These are phyloP conservation scores for Carex arenaria DNA, from an alignment of 202 grass and related monocot species.

Conservation along the genomic window DNA sequence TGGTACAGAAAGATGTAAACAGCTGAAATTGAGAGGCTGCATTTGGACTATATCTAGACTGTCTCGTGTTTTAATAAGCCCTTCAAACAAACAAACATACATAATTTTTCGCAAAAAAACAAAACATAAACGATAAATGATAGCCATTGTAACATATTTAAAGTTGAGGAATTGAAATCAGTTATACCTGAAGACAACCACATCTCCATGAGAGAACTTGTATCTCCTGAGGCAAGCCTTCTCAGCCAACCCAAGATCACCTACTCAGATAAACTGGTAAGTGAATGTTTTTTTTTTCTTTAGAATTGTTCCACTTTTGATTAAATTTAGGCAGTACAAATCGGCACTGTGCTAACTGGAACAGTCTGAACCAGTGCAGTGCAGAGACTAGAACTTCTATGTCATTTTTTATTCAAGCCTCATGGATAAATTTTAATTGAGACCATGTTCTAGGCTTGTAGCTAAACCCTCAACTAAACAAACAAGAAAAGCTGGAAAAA, in stretches of 20 bases:
- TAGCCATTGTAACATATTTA: background rate
- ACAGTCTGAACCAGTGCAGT: background rate
- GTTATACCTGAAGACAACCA: slow-evolving; percentile 52
- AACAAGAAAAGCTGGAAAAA: background rate
- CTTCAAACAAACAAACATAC: background rate
- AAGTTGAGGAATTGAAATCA: background rate
- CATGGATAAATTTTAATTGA: background rate
- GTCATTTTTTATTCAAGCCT: background rate
- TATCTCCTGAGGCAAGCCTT: slow-evolving; percentile 41
- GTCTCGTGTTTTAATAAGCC: background rate
- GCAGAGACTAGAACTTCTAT: background rate
- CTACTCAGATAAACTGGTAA: slow-evolving; percentile 11
- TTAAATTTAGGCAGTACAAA: background rate
- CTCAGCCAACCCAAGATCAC: slow-evolving; percentile 30
- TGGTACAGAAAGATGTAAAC: background rate
- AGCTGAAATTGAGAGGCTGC: background rate
- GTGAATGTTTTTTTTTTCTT: background rate
- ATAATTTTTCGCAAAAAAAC: background rate
- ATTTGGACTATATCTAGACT: background rate
- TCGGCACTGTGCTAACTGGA: background rate
- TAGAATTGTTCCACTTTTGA: background rate
- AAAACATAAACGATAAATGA: background rate
- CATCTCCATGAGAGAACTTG: slow-evolving; percentile 51
- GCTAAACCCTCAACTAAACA: background rate
- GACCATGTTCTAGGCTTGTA: background rate